Base-by-base conservation (phyloP, 345 rosid genomes). In the Geranium rotundifolium region DNA sequence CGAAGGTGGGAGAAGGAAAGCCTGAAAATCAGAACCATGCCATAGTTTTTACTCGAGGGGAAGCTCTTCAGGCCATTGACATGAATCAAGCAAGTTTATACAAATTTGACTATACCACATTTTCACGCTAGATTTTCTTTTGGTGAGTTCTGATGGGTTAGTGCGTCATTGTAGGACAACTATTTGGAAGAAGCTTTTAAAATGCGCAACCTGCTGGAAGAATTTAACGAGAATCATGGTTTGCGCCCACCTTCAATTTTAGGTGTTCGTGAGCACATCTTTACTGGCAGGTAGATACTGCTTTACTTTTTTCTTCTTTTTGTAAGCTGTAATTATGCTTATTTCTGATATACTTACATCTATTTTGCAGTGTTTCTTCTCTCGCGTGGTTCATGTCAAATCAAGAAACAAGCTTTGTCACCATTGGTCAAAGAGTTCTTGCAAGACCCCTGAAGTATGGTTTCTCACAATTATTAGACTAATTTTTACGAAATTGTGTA, bases 11-110 rank as follows among this genome's bases (percentile, higher is more conserved):
- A 72, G 99, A 93, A 81, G 99, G 97, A 67, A 90, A 90, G 74
- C 99, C 99, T 23, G 99, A 86, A 76, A 85, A 93, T 73, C 99
- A 93, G 79, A 93, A 88, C 65, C 99, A 93, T 75, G 97, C 99
- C 19, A 71, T 86, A 66, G 57, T 93, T 60, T 90, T 93, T 67
- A 93, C 96, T 54, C 82, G 99, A 59, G 99, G 96, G 68, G 99
- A 90, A 85, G 97, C 99, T 75, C 90, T 93, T 67, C 97, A 88
- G 69, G 75, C 95, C 58, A 93, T 93, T 76, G 99, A 93, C 79
- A 93, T 93, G 97, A 90, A 93, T 76, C 99, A 93, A 84, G 97
- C 85, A 72, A 72, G 16, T 17, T 30, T 56, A 17, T 30, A 18
- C 60, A 56, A 27, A 27, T 54, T 29, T 7, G 14, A 57, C 15